A percentile compares a stretch with the other conserved stretches of the same genome.
Evolutionary conservation across 257 asterid genomes (phyloP).

Genomic region (Fraxinus pennsylvanica): DNA sequence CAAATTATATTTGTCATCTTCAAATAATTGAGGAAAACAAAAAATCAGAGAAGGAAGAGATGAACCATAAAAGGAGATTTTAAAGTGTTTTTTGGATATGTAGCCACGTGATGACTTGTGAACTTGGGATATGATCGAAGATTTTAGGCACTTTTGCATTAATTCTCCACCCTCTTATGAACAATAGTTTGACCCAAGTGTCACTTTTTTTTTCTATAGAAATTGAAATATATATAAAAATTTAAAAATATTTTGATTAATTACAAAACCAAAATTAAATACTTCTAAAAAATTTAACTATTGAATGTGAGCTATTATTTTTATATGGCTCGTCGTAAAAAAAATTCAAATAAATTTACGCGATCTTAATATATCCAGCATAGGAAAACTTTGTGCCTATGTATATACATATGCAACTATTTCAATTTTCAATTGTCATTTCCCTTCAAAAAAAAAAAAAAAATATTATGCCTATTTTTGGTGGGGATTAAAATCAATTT

Average conservation of each 20-base stretch:
- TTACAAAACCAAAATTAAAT: neutral
- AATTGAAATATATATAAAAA: neutral
- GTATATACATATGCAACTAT: neutral
- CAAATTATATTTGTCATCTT: neutral
- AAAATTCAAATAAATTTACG: too few species aligned
- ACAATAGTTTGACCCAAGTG: neutral
- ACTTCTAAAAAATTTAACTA: neutral
- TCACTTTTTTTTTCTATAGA: neutral
- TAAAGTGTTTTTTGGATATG: neutral
- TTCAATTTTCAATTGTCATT: neutral
- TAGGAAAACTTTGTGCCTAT: neutral
- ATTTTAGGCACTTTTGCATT: conserved; percentile 2
- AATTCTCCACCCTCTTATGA: conserved; percentile 2
- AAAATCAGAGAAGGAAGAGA: neutral
- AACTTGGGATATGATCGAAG: neutral
- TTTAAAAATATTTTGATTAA: neutral
- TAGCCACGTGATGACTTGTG: conserved; percentile 3
- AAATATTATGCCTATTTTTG: too few species aligned
- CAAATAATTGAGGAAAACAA: neutral
- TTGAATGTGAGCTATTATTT: too few species aligned
- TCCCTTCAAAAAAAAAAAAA: neutral
- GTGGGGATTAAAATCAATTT: too few species aligned
- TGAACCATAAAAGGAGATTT: neutral
- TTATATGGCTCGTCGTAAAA: too few species aligned
- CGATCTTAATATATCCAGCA: neutral